Evolutionary conservation across 2,329 filamentous ascomycete genomes (phyloP).

Genomic region (Colletotrichum neosansevieriae): DNA sequence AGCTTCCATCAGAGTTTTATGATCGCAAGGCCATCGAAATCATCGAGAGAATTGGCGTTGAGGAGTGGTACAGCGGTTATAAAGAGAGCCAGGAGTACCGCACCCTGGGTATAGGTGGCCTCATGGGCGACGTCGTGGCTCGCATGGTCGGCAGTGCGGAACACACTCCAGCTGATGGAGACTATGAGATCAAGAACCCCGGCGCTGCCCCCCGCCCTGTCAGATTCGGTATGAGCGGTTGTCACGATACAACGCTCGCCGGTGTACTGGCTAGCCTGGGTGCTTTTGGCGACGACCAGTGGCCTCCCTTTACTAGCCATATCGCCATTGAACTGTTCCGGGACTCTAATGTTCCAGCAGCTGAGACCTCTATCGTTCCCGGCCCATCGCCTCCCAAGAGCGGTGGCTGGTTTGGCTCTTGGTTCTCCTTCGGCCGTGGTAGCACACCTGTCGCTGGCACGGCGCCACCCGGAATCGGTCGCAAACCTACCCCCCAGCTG

Average conservation of each 20-base stretch:
- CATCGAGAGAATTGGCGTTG: slow-evolving; percentile 80
- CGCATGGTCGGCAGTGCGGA: slow-evolving; percentile 79
- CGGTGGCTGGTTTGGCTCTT: slow-evolving; percentile 49
- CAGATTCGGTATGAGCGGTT: slow-evolving; percentile 84
- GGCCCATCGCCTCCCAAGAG: slow-evolving; percentile 38
- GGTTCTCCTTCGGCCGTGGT: slow-evolving; percentile 45
- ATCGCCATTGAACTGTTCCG: slow-evolving; percentile 92
- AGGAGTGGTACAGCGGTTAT: slow-evolving; percentile 95
- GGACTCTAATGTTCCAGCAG: slow-evolving; percentile 51
- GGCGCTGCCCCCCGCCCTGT: slow-evolving; percentile 60
- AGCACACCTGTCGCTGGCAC: slow-evolving; percentile 44
- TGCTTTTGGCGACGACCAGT: slow-evolving; percentile 77
- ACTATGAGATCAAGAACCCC: slow-evolving; percentile 60
- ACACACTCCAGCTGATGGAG: slow-evolving; percentile 64
- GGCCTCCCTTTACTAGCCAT: slow-evolving; percentile 95
- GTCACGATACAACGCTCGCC: slow-evolving; percentile 94
- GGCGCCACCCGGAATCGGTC: slow-evolving; percentile 64
- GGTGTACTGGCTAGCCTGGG: slow-evolving; percentile 82
- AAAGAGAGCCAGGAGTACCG: slow-evolving; percentile 88
- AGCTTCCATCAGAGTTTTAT: slow-evolving; percentile 88
- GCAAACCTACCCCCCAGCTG: slow-evolving; percentile 69
- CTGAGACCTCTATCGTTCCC: slow-evolving; percentile 41
- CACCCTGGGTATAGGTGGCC: slow-evolving; percentile 84
- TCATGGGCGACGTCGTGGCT: slow-evolving; percentile 85
- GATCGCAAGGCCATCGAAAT: slow-evolving; percentile 77